Base-by-base conservation (phyloP, 371 early-diverging fungal species). In the Mucor circinelloides region DNA sequence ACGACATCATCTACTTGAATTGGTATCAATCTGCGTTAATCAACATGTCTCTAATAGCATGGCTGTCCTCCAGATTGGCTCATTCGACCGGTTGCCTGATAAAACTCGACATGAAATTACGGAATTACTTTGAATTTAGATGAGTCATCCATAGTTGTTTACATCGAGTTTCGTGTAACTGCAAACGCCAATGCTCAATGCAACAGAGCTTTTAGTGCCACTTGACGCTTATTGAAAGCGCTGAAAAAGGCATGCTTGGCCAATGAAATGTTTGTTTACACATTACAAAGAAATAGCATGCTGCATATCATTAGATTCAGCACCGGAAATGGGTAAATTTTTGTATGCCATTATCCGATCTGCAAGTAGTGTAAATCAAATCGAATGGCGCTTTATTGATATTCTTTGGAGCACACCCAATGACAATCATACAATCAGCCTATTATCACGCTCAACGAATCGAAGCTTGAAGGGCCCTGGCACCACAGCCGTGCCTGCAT, bases 381-480 rank as follows among this genome's bases (percentile, higher is more conserved):
- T n/a, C n/a, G n/a, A n/a, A n/a, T n/a, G n/a, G n/a, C n/a, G n/a
- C n/a, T n/a, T n/a, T n/a, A n/a, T n/a, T n/a, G n/a, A n/a, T n/a
- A n/a, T n/a, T n/a, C n/a, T n/a, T n/a, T n/a, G n/a, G n/a, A n/a
- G n/a, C n/a, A n/a, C n/a, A n/a, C n/a, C n/a, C 40, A 40, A 17
- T 30, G 12, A n/a, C 21, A 23, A 36, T 55, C 38, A 63, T 36
- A 54, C n/a, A 30, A 66, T 40, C 17, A 42, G 8, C 17, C 46
- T 62, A 59, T 66, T 27, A 21, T 62, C 31, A 27, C 72, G 72
- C n/a, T 64, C 40, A 31, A 57, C 55, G 10, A 71, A 64, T 7
- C 61, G 68, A 17, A 71, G n/a, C n/a, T 68, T 60, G 19, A 50
- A 67, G 17, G 68, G 64, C 0, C 19, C 57, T 19, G 72, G 72